Conservation (phyloP, 2,329 filamentous ascomycete genomes). For the Diaporthe sp. region DNA sequence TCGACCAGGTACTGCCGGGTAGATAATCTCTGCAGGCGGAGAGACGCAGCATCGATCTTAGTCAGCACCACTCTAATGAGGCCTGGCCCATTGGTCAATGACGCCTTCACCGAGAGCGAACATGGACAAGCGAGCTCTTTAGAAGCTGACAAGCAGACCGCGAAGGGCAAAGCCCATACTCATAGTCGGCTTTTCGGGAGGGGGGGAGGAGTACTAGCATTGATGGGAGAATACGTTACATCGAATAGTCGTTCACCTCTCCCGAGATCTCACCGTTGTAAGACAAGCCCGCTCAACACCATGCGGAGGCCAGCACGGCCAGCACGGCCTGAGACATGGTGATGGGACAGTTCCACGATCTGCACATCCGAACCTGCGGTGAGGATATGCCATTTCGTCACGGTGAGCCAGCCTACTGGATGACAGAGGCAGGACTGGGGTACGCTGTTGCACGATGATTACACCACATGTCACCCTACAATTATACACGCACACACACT, state of each 20-base stretch:
- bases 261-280: neutral
- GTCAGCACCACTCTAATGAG: constrained; percentile 32
- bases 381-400: neutral
- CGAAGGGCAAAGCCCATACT: neutral
- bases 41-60: constrained; percentile 4
- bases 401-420: neutral
- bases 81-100: constrained; percentile 19
- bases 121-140: neutral
- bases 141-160: constrained; percentile 5
- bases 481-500: no score
- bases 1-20: neutral
- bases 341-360: neutral
- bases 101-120: constrained; percentile 6
- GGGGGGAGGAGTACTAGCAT: neutral
- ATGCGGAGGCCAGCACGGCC: neutral
- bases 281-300: neutral
- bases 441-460: neutral
- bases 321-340: neutral
- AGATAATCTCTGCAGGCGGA: neutral
- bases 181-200: neutral
- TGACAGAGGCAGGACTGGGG: neutral
- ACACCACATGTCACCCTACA: constrained; percentile 23
- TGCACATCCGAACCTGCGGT: neutral
- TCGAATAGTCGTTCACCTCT: neutral
- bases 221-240: neutral